Base-by-base conservation (phyloP, 2,329 filamentous ascomycete species). In the Elsinoe necatrix region DNA sequence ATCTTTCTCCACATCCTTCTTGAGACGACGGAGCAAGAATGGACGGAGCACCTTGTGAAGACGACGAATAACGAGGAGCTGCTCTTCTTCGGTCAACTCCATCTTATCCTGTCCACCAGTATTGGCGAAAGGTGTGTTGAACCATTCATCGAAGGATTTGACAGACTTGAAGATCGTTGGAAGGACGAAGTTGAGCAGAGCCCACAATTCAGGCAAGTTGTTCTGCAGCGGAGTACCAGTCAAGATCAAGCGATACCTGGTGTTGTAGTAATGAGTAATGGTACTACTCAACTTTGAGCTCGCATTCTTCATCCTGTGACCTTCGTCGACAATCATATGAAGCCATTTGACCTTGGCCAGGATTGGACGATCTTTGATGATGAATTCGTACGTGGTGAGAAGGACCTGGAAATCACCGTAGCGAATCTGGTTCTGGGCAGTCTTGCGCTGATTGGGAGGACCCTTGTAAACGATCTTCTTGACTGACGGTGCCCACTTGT, bases 261-360 rank as follows among this genome's bases (percentile, higher is more conserved):
- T 96, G 66, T 80, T 86, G 75, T 98, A 98, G 77, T 97, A 97
- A 60, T 90, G 84, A 35, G 92, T 91, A 62, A 98, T 89, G 3
- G 93, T 97, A 63, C 85, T 89, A 72, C 89, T 96, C 64, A 98
- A 80, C 75, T 98, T 98, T 8, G 93, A 98, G 64, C 93, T 86
- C 27, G 89, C 81, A 73, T 98, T 98, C 81, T 98, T 98, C 93
- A 98, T 98, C 70, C 93, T 90, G 72, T 98, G 93, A 74, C 93
- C 93, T 77, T 98, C 93, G 66, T 98, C 93, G 63, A 98, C 93
- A 65, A 98, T 97, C 93, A 98, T 97, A 75, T 98, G 93, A 66
- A 96, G 86, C 93, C 93, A 98, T 74, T 97, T 97, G 74, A 98
- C 92, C 78, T 97, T 97, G 77, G 89, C 95, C 11, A 98, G 76